phyloP scores from a whole-genome alignment of 2,329 filamentous ascomycete species.

The Clonostachys solani region DNA sequence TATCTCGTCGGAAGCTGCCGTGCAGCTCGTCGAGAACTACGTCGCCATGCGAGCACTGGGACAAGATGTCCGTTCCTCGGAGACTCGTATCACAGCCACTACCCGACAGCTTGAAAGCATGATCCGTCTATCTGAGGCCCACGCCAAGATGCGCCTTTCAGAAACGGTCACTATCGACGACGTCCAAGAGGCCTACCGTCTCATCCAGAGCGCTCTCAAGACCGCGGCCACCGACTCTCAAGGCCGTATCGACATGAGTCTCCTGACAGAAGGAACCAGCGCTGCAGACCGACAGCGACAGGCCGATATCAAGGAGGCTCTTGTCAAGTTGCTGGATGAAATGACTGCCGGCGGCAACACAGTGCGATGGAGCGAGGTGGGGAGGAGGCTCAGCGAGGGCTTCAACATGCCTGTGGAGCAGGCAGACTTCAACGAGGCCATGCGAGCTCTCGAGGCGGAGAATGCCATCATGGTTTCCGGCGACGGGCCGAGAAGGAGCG shows the following conservation, averaged over 20 bases:
- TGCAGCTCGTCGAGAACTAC: constrained; percentile 81
- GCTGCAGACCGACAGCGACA: constrained; percentile 79
- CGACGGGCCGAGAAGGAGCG: constrained; percentile 77
- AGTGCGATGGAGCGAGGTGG: constrained; percentile 76
- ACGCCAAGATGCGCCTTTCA: constrained; percentile 94
- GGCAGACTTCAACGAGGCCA: constrained; percentile 76
- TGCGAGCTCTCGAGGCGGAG: constrained; percentile 79
- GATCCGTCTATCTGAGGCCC: constrained; percentile 94
- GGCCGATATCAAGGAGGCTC: constrained; percentile 78
- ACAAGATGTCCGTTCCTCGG: constrained; percentile 77
- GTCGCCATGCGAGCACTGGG: constrained; percentile 94
- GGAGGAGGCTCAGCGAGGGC: constrained; percentile 67
- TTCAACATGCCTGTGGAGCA: constrained; percentile 69
- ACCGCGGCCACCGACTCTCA: constrained; percentile 93
- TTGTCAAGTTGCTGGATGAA: constrained; percentile 75
- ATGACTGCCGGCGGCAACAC: constrained; percentile 63
- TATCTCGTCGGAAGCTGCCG: constrained; percentile 75
- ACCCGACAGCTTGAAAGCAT: constrained; percentile 96
- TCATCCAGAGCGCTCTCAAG: constrained; percentile 93
- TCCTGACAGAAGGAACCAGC: constrained; percentile 91
- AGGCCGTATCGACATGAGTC: constrained; percentile 93
- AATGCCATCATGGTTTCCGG: constrained; percentile 76
- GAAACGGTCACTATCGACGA: constrained; percentile 72
- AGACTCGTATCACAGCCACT: constrained; percentile 96
- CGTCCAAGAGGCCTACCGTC: constrained; percentile 83